A percentile compares a stretch with the other conserved stretches of the same genome.
Conservation (phyloP, 2,329 filamentous ascomycete genomes). For the Zasmidium cellare region DNA sequence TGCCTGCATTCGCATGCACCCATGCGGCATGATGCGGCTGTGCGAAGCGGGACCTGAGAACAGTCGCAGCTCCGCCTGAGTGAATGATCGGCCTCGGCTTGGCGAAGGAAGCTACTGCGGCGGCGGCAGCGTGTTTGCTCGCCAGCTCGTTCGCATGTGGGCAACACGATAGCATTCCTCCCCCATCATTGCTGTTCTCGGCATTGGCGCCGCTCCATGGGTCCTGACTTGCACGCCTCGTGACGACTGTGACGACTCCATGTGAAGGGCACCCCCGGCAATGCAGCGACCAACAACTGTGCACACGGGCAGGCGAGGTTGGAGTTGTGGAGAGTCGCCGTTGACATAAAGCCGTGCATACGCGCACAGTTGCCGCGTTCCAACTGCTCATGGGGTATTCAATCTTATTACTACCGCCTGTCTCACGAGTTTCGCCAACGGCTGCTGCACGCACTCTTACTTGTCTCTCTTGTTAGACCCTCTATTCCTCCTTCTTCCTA, state of each 20-base stretch:
- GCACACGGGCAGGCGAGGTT: background rate
- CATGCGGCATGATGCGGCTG: background rate
- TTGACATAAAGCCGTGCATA: constrained; percentile 16
- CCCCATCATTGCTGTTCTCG: constrained; percentile 12
- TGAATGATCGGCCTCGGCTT: constrained; percentile 16
- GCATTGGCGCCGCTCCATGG: constrained; percentile 18
- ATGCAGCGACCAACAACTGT: background rate
- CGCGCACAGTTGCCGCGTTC: constrained; percentile 7
- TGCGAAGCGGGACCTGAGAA: background rate
- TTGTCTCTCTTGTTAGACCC: background rate
- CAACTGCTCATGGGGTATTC: background rate
- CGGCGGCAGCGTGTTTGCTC: constrained; percentile 9
- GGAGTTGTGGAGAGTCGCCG: background rate
- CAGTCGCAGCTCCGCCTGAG: constrained; percentile 5
- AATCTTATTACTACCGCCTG: constrained; percentile 5
- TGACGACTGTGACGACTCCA: constrained; percentile 21
- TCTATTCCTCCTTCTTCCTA: background rate
- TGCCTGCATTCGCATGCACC: constrained; percentile 17
- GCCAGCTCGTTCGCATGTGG: constrained; percentile 12
- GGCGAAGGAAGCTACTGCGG: constrained; percentile 1
- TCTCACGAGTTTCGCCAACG: background rate
- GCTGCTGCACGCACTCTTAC: background rate
- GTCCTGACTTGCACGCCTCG: constrained; percentile 18
- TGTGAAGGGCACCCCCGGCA: constrained; percentile 9
- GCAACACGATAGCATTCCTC: constrained; percentile 14